These are phyloP conservation scores for Amanita pseudoporphyria DNA, from an alignment of 768 basidiomycete genomes.

Conservation along the genomic window DNA sequence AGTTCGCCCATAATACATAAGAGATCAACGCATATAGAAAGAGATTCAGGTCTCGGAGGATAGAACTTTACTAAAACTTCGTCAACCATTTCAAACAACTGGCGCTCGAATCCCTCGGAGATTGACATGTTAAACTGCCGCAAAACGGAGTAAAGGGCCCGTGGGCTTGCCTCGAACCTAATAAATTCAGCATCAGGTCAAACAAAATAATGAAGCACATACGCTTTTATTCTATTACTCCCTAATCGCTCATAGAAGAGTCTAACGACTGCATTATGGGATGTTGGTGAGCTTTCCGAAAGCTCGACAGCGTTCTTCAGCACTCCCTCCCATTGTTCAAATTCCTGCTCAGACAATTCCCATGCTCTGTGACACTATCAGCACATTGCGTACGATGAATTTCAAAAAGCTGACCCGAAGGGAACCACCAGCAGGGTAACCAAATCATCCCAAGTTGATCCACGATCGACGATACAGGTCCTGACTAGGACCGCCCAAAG, in stretches of 20 bases:
- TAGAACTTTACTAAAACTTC: slow-evolving; percentile 25
- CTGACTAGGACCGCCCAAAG: slow-evolving; percentile 40
- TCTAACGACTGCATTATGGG: slow-evolving; percentile 16
- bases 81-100: slow-evolving; percentile 21
- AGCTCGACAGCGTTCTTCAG: slow-evolving; percentile 22
- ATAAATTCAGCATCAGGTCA: not conserved
- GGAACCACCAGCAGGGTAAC: slow-evolving; percentile 38
- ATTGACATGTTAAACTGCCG: slow-evolving; percentile 14
- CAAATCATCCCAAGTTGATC: slow-evolving; percentile 29
- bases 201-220: not conserved
- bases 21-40: slow-evolving; percentile 20
- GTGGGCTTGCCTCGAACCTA: slow-evolving; percentile 11
- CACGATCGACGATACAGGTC: slow-evolving; percentile 17
- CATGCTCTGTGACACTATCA: slow-evolving; percentile 28
- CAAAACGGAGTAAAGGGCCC: slow-evolving; percentile 16
- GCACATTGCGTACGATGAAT: not conserved
- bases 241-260: slow-evolving; percentile 19
- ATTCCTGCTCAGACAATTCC: slow-evolving; percentile 31
- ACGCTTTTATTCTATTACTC: slow-evolving; percentile 9
- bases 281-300: slow-evolving; percentile 13
- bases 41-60: slow-evolving; percentile 18
- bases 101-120: slow-evolving; percentile 5
- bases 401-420: slow-evolving; percentile 27
- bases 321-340: slow-evolving; percentile 30
- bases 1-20: slow-evolving; percentile 20